phyloP scores from a whole-genome alignment of 148 eudicot genomes.

The Fagopyrum tataricum region DNA sequence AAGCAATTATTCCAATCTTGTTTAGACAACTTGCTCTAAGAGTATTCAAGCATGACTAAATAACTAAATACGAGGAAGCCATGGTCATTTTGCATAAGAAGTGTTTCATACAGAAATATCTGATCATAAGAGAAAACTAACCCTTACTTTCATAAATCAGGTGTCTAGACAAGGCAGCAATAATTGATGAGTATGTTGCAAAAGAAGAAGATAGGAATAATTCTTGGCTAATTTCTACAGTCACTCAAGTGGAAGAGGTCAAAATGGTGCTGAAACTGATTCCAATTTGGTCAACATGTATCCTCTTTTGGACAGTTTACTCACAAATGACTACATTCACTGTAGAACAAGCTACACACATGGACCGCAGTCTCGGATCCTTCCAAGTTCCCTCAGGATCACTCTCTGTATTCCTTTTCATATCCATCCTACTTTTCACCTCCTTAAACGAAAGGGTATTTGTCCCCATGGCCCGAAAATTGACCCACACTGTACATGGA shows the following conservation, averaged over 20 bases:
- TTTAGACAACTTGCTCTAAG: background rate
- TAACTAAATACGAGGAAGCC: too few species aligned
- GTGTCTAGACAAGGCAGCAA: conserved; percentile 93
- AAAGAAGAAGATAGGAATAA: conserved; percentile 36
- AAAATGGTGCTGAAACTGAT: conserved; percentile 82
- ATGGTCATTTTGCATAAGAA: too few species aligned
- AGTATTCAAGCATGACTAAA: too few species aligned
- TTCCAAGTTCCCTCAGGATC: conserved; percentile 79
- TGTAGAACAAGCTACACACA: conserved; percentile 90
- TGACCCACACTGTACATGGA: conserved; percentile 60
- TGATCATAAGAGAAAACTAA: background rate
- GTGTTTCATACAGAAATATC: too few species aligned
- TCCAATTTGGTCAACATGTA: conserved; percentile 92
- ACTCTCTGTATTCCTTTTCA: conserved; percentile 73
- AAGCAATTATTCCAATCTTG: background rate
- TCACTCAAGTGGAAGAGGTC: conserved; percentile 92
- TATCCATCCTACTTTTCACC: conserved; percentile 73
- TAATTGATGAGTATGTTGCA: conserved; percentile 44
- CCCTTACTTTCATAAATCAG: conserved; percentile 20
- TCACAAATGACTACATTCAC: conserved; percentile 99
- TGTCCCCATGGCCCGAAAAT: conserved; percentile 61
- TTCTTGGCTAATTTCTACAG: conserved; percentile 65
- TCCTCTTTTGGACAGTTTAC: conserved; percentile 95
- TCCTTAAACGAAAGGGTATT: conserved; percentile 69
- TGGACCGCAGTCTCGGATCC: conserved; percentile 65